Evolutionary conservation across 2,329 filamentous ascomycete genomes (phyloP), one percentile per base, ranked within the genome.

Genomic region (Sporothrix dimorphospora): DNA sequence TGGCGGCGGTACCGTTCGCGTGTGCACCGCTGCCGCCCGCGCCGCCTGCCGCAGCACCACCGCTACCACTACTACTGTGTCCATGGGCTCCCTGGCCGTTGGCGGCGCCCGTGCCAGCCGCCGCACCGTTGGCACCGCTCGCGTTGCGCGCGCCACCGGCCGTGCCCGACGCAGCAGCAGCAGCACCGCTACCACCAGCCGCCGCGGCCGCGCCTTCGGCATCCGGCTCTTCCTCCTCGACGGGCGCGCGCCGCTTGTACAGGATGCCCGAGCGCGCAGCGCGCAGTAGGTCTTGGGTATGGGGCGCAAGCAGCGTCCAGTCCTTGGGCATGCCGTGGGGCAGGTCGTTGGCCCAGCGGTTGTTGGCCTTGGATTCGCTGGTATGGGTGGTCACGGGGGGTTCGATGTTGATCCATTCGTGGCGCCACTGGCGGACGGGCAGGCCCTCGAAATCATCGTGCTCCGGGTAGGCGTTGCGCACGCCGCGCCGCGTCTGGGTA

Each of bases 351-450:
- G 90, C 90, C 88, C 92, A 95, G 69, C 88, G 85, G 79, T 92
- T 88, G 77, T 90, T 89, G 76, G 86, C 86, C 74, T 89, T 85
- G 47, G 51, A 6, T 3, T 74, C 74, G 42, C 83, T 85, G 38
- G 86, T 89, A 76, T 94, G 91, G 74, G 89, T 84, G 49, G 88
- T 86, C 11, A 87, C 83, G 14, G 88, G 88, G 69, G 93, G 90
- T 75, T 89, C 89, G 78, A 95, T 83, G 55, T 83, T 91, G 72
- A 93, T 87, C 81, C 84, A 85, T 72, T 92, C 89, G 75, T 92
- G 90, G 71, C 92, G 90, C 92, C 94, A 98, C 87, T 97, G 94
- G 78, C 94, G 91, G 72, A 98, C 92, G 19, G 95, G 95, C 12
- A 98, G 87, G 73, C 94, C 87, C 81, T 90, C 88, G 71, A 89